A percentile compares a stretch with the other conserved stretches of the same genome.
Evolutionary conservation across 2,329 filamentous ascomycete genomes (phyloP).

Genomic region (Xylaria sp.): DNA sequence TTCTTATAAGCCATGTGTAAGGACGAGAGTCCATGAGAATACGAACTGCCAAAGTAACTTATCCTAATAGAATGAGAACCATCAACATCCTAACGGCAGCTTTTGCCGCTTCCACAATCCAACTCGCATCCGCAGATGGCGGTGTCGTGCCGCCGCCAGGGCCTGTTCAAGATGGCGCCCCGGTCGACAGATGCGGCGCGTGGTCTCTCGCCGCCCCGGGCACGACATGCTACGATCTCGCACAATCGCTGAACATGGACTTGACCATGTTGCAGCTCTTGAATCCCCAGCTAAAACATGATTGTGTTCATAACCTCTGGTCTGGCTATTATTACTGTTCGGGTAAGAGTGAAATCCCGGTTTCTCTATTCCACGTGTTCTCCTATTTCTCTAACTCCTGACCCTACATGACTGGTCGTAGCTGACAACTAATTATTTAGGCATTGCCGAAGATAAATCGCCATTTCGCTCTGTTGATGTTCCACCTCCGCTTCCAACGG

Average conservation of each 20-base stretch:
- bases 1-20: not conserved
- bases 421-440: constrained; percentile 17
- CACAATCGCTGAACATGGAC: constrained; percentile 3
- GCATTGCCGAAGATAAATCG: not conserved
- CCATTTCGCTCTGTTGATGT: not conserved
- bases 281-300: constrained; percentile 27
- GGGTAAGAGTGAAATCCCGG: not conserved
- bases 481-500: not conserved
- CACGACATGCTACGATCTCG: constrained; percentile 20
- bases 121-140: constrained; percentile 3
- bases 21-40: not conserved
- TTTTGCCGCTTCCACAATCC: constrained; percentile 19
- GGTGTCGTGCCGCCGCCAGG: constrained; percentile 19
- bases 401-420: not conserved
- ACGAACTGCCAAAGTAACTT: not conserved
- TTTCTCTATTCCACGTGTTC: not conserved
- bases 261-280: not conserved
- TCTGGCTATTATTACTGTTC: constrained; percentile 28
- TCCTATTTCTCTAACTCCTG: not conserved
- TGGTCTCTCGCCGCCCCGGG: constrained; percentile 29
- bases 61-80: constrained; percentile 20
- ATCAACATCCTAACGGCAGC: constrained; percentile 3
- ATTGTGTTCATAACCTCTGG: constrained; percentile 27
- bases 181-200: constrained; percentile 7
- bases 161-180: constrained; percentile 30